phyloP scores from a whole-genome alignment of 1,139 yeast species.

The Casaregolazyma lundiana region DNA sequence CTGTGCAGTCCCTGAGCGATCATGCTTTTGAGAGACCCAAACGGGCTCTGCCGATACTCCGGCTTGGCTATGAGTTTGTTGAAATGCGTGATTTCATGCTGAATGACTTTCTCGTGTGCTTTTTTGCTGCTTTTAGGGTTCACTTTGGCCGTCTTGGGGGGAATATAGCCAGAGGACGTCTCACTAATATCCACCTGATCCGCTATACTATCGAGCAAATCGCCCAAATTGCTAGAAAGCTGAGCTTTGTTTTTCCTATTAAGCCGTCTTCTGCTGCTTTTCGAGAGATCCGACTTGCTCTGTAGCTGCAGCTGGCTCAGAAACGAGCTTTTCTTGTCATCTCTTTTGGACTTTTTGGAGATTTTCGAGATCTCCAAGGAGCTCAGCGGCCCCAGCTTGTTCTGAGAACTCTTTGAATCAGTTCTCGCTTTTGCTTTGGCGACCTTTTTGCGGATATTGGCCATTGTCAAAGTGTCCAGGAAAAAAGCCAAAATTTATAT shows the following conservation, averaged over 20 bases:
- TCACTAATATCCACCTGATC: slow-evolving; percentile 18
- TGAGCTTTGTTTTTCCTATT: slow-evolving; percentile 27
- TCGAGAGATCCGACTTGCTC: slow-evolving; percentile 24
- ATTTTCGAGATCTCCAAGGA: slow-evolving; percentile 22
- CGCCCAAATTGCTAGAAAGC: slow-evolving; percentile 29
- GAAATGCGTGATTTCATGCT: slow-evolving; percentile 30
- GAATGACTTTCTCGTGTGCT: slow-evolving; percentile 30
- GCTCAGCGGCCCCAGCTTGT: background rate
- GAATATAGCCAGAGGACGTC: slow-evolving; percentile 15
- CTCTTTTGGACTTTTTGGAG: slow-evolving; percentile 29
- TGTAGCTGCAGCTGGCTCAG: slow-evolving; percentile 14
- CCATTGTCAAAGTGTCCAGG: slow-evolving; percentile 1
- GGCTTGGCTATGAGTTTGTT: slow-evolving; percentile 22
- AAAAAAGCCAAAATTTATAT: background rate
- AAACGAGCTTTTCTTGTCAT: slow-evolving; percentile 20
- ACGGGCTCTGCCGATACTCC: slow-evolving; percentile 26
- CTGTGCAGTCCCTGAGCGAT: slow-evolving; percentile 6
- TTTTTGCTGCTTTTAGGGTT: slow-evolving; percentile 20
- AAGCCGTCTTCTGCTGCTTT: slow-evolving; percentile 25
- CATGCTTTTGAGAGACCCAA: slow-evolving; percentile 21
- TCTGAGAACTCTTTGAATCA: slow-evolving; percentile 1
- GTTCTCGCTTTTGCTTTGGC: slow-evolving; percentile 14
- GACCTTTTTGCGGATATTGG: slow-evolving; percentile 11
- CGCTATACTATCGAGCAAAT: slow-evolving; percentile 31
- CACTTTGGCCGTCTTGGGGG: too few relatives aligned